Evolutionary conservation across 1,284 basidiomycete species (phyloP), one percentile per base, ranked within the genome.

Genomic region (Melanopsichium pennsylvanicum): DNA sequence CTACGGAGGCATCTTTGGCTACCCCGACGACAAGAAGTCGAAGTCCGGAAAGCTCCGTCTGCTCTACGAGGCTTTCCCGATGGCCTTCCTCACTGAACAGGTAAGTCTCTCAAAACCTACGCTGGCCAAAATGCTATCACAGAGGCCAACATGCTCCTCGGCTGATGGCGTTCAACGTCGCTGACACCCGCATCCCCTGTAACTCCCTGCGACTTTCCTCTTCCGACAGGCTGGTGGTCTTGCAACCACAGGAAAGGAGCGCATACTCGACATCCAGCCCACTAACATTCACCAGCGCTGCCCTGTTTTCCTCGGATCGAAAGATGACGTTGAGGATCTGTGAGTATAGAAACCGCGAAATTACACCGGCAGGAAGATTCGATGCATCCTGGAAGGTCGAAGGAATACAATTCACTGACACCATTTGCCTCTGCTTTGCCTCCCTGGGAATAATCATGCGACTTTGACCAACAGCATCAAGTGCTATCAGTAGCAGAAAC

Each of bases 11-110:
- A 97, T 99, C 81, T 99, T 99, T 79, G 93, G 94, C 19, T 99
- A 99, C 83, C 96, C 96, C 6, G 89, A 89, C 77, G 96, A 98
- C 84, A 97, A 93, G 86, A 98, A 98, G 87, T 91, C 88, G 84
- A 96, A 94, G 85, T 89, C 84, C 73, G 95, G 95, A 55, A 99
- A 99, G 84, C 86, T 98, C 74, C 87, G 96, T 78, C 84, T 98
- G 80, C 84, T 98, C 41, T 99, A 98, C 80, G 96, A 98, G 84
- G 95, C 92, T 5, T 98, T 97, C 87, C 95, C 94, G n/a, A 97
- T 97, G 95, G 91, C 94, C 3, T 94, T 91, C 84, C 84, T 97
- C 76, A 93, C 89, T 4, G 95, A 97, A 79, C 93, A 94, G 87
- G 57, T 52, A 42, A 52, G 57, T 47, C n/a, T n/a, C n/a, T n/a